Conservation (phyloP, 805 yeast species). For the Debaryomyces maramus region DNA sequence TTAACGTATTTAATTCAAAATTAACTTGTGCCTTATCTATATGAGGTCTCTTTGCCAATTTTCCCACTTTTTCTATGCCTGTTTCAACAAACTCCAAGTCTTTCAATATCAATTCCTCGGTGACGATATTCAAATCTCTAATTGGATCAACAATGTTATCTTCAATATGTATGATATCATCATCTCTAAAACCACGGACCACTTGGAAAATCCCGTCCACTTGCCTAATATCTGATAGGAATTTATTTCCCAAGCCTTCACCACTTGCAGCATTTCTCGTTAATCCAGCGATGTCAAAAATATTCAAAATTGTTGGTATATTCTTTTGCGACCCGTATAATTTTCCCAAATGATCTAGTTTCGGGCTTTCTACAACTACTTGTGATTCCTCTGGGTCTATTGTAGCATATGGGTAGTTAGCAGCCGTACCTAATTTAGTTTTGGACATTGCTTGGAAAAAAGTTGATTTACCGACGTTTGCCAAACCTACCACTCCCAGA, state of each 20-base stretch:
- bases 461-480: slow-evolving; percentile 56
- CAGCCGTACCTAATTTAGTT: slow-evolving; percentile 57
- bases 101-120: slow-evolving; percentile 61
- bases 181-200: slow-evolving; percentile 63
- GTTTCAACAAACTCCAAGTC: slow-evolving; percentile 63
- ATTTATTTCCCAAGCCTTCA: slow-evolving; percentile 74
- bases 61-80: slow-evolving; percentile 32
- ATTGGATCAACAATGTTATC: slow-evolving; percentile 58
- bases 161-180: slow-evolving; percentile 67
- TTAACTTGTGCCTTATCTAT: slow-evolving; percentile 23
- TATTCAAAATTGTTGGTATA: slow-evolving; percentile 55
- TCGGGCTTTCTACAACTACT: slow-evolving; percentile 51
- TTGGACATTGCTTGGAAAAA: slow-evolving; percentile 57
- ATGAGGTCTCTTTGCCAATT: slow-evolving; percentile 30
- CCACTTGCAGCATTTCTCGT: slow-evolving; percentile 64
- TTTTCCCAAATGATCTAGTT: slow-evolving; percentile 47
- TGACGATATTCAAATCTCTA: slow-evolving; percentile 61
- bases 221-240: slow-evolving; percentile 64
- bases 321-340: slow-evolving; percentile 51
- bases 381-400: slow-evolving; percentile 71
- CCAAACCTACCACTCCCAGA: slow-evolving; percentile 56
- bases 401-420: slow-evolving; percentile 69
- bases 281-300: slow-evolving; percentile 71
- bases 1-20: slow-evolving; percentile 29
- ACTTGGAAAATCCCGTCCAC: slow-evolving; percentile 74